Evolutionary conservation across 495 filamentous ascomycete genomes (phyloP).

Genomic region (Xylaria nigripes): DNA sequence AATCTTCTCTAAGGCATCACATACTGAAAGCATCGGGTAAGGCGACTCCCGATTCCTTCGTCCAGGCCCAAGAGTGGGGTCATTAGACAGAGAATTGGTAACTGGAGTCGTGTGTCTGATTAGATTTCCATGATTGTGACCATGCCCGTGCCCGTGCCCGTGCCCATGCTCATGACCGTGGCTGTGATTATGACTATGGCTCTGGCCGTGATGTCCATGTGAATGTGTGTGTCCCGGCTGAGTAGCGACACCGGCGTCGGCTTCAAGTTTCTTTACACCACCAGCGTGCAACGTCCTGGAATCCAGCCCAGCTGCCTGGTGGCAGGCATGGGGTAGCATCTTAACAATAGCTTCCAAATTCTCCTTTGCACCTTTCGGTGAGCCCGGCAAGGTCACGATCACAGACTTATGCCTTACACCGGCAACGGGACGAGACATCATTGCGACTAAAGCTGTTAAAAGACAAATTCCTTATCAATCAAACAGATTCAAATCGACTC

Average conservation of each 20-base stretch:
- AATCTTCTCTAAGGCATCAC: slow-evolving; percentile 69
- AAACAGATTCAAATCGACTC: too few relatives aligned
- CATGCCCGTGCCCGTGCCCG: slow-evolving; percentile 47
- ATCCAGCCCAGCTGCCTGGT: slow-evolving; percentile 75
- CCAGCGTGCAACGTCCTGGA: slow-evolving; percentile 74
- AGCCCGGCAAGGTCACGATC: slow-evolving; percentile 87
- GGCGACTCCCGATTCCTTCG: slow-evolving; percentile 74
- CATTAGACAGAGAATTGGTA: slow-evolving; percentile 62
- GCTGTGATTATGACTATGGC: slow-evolving; percentile 28
- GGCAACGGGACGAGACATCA: slow-evolving; percentile 93
- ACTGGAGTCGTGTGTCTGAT: slow-evolving; percentile 62
- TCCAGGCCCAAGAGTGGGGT: slow-evolving; percentile 69
- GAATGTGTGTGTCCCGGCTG: slow-evolving; percentile 14
- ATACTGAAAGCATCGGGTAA: slow-evolving; percentile 84
- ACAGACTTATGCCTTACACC: slow-evolving; percentile 77
- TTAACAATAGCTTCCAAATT: slow-evolving; percentile 89
- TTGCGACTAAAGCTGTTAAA: slow-evolving; percentile 58
- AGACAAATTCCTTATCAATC: background rate
- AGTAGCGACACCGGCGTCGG: slow-evolving; percentile 61
- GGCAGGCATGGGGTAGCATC: slow-evolving; percentile 85
- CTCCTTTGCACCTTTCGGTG: slow-evolving; percentile 93
- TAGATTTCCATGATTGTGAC: slow-evolving; percentile 57
- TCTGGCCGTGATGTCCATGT: slow-evolving; percentile 22
- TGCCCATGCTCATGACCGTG: slow-evolving; percentile 50
- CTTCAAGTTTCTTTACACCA: slow-evolving; percentile 75